Evolutionary conservation across 345 rosid species (phyloP).

Genomic region (Noccaea bulbosa): DNA sequence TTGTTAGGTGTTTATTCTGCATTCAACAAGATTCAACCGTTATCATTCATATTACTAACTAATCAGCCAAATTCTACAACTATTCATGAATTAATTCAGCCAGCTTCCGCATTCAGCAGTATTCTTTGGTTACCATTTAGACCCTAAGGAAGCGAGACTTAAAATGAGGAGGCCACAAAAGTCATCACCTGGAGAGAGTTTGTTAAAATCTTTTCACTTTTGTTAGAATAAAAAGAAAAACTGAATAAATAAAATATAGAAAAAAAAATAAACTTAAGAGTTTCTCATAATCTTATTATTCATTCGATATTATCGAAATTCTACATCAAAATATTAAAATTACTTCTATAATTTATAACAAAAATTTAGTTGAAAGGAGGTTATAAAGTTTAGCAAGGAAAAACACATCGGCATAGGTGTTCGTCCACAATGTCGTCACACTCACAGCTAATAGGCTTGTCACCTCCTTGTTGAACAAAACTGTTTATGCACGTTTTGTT

Average conservation of each 20-base stretch:
- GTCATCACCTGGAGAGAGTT: not conserved
- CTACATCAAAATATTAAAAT: not conserved
- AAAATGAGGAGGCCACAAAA: not conserved
- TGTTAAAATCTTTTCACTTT: not conserved
- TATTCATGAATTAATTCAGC: too few species aligned
- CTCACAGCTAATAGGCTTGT: conserved; percentile 8
- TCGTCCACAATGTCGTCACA: conserved; percentile 18
- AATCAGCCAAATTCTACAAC: too few species aligned
- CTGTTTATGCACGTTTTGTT: conserved; percentile 15
- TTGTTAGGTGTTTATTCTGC: too few species aligned
- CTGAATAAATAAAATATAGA: not conserved
- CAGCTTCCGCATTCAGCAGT: too few species aligned
- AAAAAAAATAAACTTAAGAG: not conserved
- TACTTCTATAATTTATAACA: not conserved
- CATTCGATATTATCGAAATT: not conserved
- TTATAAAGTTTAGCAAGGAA: not conserved
- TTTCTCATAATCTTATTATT: not conserved
- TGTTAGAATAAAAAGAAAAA: not conserved
- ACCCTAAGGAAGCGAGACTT: too few species aligned
- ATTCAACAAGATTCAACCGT: too few species aligned
- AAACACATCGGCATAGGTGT: conserved; percentile 17
- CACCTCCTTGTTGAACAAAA: conserved; percentile 7
- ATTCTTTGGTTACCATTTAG: too few species aligned
- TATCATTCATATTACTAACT: too few species aligned
- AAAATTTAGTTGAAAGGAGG: not conserved